These are phyloP conservation scores for Taiwanofungus camphoratus DNA, from an alignment of 1,284 basidiomycete species.

Conservation along the genomic window DNA sequence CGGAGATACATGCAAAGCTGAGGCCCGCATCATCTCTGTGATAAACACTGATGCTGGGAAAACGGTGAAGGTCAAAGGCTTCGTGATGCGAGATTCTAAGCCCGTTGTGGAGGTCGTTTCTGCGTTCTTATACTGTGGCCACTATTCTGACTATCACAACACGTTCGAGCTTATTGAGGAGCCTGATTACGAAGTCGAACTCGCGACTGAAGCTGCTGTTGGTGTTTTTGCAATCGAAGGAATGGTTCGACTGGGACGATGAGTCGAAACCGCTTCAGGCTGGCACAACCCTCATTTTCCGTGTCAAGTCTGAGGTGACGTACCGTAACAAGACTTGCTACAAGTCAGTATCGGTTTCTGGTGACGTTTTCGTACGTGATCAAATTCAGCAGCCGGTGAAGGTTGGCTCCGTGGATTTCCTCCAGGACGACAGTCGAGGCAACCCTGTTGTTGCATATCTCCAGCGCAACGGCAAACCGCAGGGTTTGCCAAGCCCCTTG, in stretches of 20 bases:
- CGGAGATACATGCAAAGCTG: slow-evolving; percentile 88
- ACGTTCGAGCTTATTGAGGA: slow-evolving; percentile 93
- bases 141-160: slow-evolving; percentile 89
- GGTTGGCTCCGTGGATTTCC: slow-evolving; percentile 85
- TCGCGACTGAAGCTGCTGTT: slow-evolving; percentile 76
- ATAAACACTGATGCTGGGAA: slow-evolving; percentile 92
- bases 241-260: slow-evolving; percentile 97
- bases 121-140: slow-evolving; percentile 94
- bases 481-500: slow-evolving; percentile 76
- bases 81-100: slow-evolving; percentile 69
- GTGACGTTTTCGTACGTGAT: slow-evolving; percentile 82
- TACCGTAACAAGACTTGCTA: slow-evolving; percentile 91
- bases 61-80: slow-evolving; percentile 87
- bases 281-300: slow-evolving; percentile 87
- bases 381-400: slow-evolving; percentile 83
- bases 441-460: slow-evolving; percentile 94
- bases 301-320: slow-evolving; percentile 76
- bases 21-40: slow-evolving; percentile 86
- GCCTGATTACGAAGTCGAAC: slow-evolving; percentile 78
- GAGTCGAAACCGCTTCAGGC: slow-evolving; percentile 72
- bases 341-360: slow-evolving; percentile 77
- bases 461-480: slow-evolving; percentile 80
- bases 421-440: slow-evolving; percentile 82
- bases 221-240: slow-evolving; percentile 93
- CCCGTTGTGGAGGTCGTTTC: slow-evolving; percentile 93